These are phyloP conservation scores for Beauveria australis DNA, from an alignment of 2,329 filamentous ascomycete species.

Conservation along the genomic window DNA sequence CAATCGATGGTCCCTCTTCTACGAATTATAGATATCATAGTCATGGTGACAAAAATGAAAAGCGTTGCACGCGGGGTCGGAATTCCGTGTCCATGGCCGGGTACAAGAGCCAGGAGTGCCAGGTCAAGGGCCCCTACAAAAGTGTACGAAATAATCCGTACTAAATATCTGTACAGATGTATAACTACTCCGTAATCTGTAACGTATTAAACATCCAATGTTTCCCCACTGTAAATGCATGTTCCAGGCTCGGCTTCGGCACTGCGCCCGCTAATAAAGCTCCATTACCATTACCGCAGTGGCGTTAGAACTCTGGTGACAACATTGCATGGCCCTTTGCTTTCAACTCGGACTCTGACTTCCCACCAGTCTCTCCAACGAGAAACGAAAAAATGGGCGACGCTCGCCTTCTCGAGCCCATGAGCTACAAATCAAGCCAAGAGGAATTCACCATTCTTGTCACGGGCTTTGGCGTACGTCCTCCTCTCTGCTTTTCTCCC, in stretches of 20 bases:
- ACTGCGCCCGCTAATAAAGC: neutral
- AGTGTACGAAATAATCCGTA: neutral
- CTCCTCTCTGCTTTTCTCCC: neutral
- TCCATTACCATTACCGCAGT: neutral
- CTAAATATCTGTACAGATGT: neutral
- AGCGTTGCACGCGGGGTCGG: neutral
- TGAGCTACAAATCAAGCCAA: slow-evolving; percentile 29
- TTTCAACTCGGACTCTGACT: neutral
- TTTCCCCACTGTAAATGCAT: neutral
- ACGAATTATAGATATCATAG: no score
- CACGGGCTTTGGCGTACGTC: slow-evolving; percentile 52
- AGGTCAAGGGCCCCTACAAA: neutral
- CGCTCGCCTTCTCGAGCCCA: neutral
- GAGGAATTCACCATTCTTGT: slow-evolving; percentile 51
- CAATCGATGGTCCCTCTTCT: no score
- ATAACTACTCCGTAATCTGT: neutral
- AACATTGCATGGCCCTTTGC: neutral
- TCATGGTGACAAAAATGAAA: neutral
- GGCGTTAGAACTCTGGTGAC: neutral
- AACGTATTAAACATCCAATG: neutral
- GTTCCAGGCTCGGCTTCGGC: neutral
- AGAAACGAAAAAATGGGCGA: neutral
- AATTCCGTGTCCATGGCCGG: slow-evolving; percentile 1
- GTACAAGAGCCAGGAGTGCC: neutral
- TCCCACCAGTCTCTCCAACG: neutral